phyloP scores from a whole-genome alignment of 1,284 basidiomycete genomes.

The Irpex rosettiformis region DNA sequence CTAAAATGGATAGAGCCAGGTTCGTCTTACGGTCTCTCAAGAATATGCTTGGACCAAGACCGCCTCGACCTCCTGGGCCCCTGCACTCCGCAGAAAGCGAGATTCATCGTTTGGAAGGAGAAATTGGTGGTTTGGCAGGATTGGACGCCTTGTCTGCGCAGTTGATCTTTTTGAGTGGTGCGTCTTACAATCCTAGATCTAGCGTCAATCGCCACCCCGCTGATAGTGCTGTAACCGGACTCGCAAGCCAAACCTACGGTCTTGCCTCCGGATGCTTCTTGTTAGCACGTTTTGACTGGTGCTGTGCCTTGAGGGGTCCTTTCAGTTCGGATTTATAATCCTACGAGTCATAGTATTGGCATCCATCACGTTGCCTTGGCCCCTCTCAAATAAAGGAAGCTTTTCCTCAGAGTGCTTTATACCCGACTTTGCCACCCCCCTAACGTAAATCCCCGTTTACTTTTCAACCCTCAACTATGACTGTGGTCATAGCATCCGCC shows the following conservation, averaged over 20 bases:
- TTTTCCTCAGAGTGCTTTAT: neutral
- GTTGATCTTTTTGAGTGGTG: neutral
- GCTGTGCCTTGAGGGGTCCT: neutral
- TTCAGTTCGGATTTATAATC: neutral
- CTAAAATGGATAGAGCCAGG: neutral
- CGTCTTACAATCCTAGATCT: neutral
- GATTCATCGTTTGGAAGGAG: neutral
- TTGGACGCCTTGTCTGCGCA: neutral
- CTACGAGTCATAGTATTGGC: neutral
- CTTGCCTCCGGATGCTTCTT: neutral
- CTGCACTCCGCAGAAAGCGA: neutral
- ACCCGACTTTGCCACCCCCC: neutral
- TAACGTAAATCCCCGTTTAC: neutral
- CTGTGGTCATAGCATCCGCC: neutral
- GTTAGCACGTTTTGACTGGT: conserved; percentile 2
- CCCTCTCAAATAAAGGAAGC: neutral
- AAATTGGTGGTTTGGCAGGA: neutral
- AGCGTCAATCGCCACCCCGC: neutral
- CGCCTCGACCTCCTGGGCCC: neutral
- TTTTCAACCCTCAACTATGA: neutral
- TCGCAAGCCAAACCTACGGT: neutral
- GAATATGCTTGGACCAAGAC: neutral
- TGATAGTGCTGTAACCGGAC: neutral
- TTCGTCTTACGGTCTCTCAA: neutral
- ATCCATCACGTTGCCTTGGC: neutral